Evolutionary conservation across 768 basidiomycete genomes (phyloP).

Genomic region (Lactifluus pinguis): DNA sequence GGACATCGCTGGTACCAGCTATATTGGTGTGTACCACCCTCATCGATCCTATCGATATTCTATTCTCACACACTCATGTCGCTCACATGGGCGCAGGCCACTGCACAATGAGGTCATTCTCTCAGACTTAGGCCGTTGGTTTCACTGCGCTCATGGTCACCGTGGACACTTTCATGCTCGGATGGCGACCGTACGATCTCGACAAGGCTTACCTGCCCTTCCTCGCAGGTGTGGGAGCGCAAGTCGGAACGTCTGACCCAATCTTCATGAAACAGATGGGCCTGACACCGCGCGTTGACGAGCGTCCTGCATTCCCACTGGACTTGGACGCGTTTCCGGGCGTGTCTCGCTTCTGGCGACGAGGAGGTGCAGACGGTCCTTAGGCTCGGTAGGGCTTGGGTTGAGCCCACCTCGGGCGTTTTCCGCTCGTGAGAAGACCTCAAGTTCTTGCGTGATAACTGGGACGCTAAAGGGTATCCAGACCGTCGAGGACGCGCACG

Average conservation of each 20-base stretch:
- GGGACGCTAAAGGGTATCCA: slow-evolving; percentile 83
- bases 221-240: slow-evolving; percentile 51
- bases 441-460: slow-evolving; percentile 56
- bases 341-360: slow-evolving; percentile 39
- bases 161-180: slow-evolving; percentile 62
- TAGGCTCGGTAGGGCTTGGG: slow-evolving; percentile 51
- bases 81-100: slow-evolving; percentile 41
- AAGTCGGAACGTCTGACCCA: slow-evolving; percentile 66
- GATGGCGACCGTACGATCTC: slow-evolving; percentile 73
- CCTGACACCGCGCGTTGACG: slow-evolving; percentile 34
- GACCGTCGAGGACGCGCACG: slow-evolving; percentile 58
- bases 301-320: slow-evolving; percentile 49
- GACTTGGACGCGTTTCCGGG: slow-evolving; percentile 39
- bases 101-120: slow-evolving; percentile 46
- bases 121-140: slow-evolving; percentile 55
- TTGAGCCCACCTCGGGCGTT: slow-evolving; percentile 53
- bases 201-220: slow-evolving; percentile 59
- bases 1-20: slow-evolving; percentile 74
- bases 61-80: background rate
- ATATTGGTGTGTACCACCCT: slow-evolving; percentile 46
- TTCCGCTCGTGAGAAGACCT: slow-evolving; percentile 68
- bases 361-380: slow-evolving; percentile 30
- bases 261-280: slow-evolving; percentile 60
- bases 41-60: background rate
- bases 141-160: slow-evolving; percentile 72